These are phyloP conservation scores for Yamadazyma olivae DNA, from an alignment of 805 yeast genomes.

Conservation along the genomic window DNA sequence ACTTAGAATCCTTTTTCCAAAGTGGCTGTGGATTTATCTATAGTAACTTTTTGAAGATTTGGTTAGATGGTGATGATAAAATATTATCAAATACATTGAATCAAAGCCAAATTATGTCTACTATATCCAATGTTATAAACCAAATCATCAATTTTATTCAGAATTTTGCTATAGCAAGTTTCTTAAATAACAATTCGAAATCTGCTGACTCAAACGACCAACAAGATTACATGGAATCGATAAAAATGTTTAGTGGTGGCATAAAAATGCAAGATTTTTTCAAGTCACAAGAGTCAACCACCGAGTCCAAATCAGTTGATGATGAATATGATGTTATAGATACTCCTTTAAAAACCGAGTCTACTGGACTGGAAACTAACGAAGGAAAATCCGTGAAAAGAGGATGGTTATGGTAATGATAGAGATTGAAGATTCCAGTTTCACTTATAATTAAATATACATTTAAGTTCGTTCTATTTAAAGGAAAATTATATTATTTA, in stretches of 20 bases:
- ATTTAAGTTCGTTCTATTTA: not conserved
- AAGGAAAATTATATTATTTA: constrained; percentile 1
- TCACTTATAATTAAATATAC: not conserved
- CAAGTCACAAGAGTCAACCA: not conserved
- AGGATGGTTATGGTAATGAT: constrained; percentile 22
- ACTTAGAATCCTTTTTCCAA: constrained; percentile 25
- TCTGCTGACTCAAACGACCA: not conserved
- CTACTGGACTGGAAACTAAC: constrained; percentile 3
- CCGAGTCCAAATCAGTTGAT: constrained; percentile 2
- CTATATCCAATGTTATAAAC: not conserved
- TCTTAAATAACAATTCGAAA: not conserved
- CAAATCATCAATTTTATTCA: not conserved
- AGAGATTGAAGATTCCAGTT: not conserved
- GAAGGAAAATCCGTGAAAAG: constrained; percentile 6
- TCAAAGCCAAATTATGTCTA: not conserved
- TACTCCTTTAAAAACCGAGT: constrained; percentile 12
- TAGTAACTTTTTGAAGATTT: constrained; percentile 24
- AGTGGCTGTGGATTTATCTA: constrained; percentile 33
- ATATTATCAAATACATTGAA: constrained; percentile 1
- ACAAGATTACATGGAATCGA: constrained; percentile 2
- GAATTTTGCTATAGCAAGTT: constrained; percentile 1
- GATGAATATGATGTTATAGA: constrained; percentile 49
- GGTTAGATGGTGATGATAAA: constrained; percentile 21
- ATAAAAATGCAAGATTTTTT: constrained; percentile 2
- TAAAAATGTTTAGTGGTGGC: constrained; percentile 1